Conservation (phyloP, 2,329 filamentous ascomycete species). For the Curvularia eragrostidis region DNA sequence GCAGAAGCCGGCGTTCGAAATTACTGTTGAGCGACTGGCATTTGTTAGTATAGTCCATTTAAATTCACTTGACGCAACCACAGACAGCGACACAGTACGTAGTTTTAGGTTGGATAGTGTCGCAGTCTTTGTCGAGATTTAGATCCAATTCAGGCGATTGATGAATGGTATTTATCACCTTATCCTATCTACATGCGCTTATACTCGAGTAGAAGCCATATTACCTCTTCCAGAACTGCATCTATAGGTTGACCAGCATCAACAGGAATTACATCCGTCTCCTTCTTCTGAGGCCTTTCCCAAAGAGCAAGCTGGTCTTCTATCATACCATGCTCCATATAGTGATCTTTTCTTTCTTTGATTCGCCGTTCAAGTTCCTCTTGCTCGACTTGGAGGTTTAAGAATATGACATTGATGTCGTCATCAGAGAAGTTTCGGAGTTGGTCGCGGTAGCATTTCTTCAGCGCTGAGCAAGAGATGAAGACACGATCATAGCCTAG, state of each 20-base stretch:
- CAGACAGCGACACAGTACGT: conserved; percentile 42
- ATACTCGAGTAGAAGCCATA: neutral
- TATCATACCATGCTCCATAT: conserved; percentile 50
- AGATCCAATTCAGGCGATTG: conserved; percentile 41
- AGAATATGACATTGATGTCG: conserved; percentile 38
- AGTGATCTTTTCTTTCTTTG: conserved; percentile 42
- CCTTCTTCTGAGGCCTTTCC: conserved; percentile 36
- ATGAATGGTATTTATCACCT: too few relatives aligned
- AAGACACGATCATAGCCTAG: neutral
- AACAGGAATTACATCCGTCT: conserved; percentile 49
- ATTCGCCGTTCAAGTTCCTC: conserved; percentile 42
- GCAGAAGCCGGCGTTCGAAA: conserved; percentile 30
- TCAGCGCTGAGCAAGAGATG: conserved; percentile 53
- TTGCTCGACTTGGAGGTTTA: conserved; percentile 47
- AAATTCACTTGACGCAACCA: conserved; percentile 10
- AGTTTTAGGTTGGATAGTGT: conserved; percentile 36
- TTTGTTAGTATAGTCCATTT: neutral
- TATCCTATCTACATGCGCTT: neutral
- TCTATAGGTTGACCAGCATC: conserved; percentile 21
- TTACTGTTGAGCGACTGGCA: neutral
- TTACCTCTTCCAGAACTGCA: conserved; percentile 2
- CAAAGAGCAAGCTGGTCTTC: conserved; percentile 45
- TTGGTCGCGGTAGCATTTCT: conserved; percentile 42
- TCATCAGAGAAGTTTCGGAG: conserved; percentile 33
- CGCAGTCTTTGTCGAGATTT: conserved; percentile 34